These are phyloP conservation scores for Friedmanniomyces simplex DNA, from an alignment of 495 filamentous ascomycete species.

Conservation along the genomic window DNA sequence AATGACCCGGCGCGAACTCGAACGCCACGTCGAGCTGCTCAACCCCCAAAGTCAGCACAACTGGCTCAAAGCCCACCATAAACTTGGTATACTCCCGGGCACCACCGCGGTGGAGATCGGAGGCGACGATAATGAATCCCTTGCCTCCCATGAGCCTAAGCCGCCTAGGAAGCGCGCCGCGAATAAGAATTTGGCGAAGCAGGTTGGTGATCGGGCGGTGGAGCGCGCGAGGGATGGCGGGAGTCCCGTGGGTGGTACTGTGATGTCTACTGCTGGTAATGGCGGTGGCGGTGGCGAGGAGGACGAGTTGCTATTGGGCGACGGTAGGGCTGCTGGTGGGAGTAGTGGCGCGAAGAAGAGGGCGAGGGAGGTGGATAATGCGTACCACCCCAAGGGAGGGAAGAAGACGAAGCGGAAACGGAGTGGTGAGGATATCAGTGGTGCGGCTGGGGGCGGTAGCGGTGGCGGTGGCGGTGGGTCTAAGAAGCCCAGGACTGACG, in stretches of 20 bases:
- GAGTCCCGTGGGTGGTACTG: neutral
- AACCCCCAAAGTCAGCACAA: conserved; percentile 78
- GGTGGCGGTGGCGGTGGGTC: neutral
- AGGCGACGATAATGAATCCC: conserved; percentile 51
- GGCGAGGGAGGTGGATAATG: conserved; percentile 54
- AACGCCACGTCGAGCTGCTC: conserved; percentile 51
- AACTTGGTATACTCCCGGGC: neutral
- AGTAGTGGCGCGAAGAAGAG: conserved; percentile 45
- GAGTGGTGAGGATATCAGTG: neutral
- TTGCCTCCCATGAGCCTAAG: conserved; percentile 30
- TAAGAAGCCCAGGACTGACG: neutral
- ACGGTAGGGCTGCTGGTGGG: conserved; percentile 32
- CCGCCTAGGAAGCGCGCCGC: neutral
- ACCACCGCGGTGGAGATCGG: neutral
- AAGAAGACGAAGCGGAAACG: conserved; percentile 9
- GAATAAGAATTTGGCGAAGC: conserved; percentile 19
- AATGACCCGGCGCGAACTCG: conserved; percentile 37
- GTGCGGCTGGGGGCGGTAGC: conserved; percentile 28
- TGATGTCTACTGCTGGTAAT: neutral
- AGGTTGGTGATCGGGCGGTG: conserved; percentile 17
- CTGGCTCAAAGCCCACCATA: conserved; percentile 48
- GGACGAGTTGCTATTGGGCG: conserved; percentile 38
- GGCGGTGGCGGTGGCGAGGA: conserved; percentile 35
- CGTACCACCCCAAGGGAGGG: conserved; percentile 52
- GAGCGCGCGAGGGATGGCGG: conserved; percentile 20